Conservation (phyloP, 768 basidiomycete species). For the Suillus brevipes region DNA sequence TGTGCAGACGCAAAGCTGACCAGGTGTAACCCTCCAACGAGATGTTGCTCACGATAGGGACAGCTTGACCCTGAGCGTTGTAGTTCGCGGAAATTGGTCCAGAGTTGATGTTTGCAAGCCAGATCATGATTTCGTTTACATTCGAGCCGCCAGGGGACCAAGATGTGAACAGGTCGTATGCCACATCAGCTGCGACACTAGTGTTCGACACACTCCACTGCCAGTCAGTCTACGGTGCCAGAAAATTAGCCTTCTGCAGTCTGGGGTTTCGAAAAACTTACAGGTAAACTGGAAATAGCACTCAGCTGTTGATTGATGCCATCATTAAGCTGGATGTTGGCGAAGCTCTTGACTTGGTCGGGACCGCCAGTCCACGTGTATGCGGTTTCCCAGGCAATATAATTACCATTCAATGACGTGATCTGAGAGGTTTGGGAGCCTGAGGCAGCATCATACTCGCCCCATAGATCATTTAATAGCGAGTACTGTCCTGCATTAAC, state of each 20-base stretch:
- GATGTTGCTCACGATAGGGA: constrained; percentile 43
- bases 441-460: constrained; percentile 37
- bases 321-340: constrained; percentile 52
- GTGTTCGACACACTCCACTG: constrained; percentile 49
- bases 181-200: constrained; percentile 53
- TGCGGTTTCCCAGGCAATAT: constrained; percentile 49
- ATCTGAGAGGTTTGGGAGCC: constrained; percentile 55
- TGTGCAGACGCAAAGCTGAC: constrained; percentile 25
- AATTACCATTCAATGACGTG: constrained; percentile 41
- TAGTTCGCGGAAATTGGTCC: constrained; percentile 57
- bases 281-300: constrained; percentile 55
- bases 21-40: constrained; percentile 52
- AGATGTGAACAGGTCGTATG: constrained; percentile 68
- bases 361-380: constrained; percentile 55
- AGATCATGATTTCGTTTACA: constrained; percentile 57
- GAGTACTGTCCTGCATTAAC: constrained; percentile 47
- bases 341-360: constrained; percentile 57
- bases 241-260: neutral
- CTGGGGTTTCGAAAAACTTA: constrained; percentile 28
- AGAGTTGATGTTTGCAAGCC: constrained; percentile 60
- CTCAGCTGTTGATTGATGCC: constrained; percentile 55
- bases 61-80: constrained; percentile 44
- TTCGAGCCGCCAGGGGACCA: constrained; percentile 46
- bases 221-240: constrained; percentile 48
- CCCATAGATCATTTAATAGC: constrained; percentile 52